phyloP scores from a whole-genome alignment of 345 rosid species.

The Sisymbrium irio region DNA sequence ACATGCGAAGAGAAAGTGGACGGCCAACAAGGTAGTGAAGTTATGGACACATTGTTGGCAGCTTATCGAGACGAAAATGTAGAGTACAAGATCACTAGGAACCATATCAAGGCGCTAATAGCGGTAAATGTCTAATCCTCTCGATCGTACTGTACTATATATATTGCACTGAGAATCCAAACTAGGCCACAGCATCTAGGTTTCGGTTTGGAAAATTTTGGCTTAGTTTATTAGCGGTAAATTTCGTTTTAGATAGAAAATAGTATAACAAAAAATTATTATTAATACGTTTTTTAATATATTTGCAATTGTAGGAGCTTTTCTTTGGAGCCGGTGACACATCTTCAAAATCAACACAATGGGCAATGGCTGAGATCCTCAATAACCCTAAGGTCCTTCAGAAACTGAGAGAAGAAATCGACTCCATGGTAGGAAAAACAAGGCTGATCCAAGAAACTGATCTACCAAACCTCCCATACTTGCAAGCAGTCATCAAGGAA shows the following conservation, averaged over 20 bases:
- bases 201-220: too few relatives aligned
- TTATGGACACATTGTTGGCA: constrained; percentile 35
- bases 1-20: constrained; percentile 28
- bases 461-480: constrained; percentile 10
- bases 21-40: constrained; percentile 16
- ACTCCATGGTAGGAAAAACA: constrained; percentile 4
- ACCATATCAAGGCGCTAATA: constrained; percentile 13
- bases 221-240: too few relatives aligned
- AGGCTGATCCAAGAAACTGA: constrained; percentile 12
- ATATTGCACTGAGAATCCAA: too few relatives aligned
- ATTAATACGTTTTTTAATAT: too few relatives aligned
- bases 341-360: not conserved
- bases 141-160: too few relatives aligned
- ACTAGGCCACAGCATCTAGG: too few relatives aligned
- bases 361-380: constrained; percentile 10
- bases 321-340: constrained; percentile 29
- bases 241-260: too few relatives aligned
- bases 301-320: constrained; percentile 13
- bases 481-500: constrained; percentile 24
- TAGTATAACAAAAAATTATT: too few relatives aligned
- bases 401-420: constrained; percentile 22
- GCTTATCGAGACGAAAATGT: not conserved
- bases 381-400: not conserved
- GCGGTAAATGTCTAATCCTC: constrained; percentile 12
- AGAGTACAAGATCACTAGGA: not conserved